phyloP scores from a whole-genome alignment of 345 rosid genomes.

The Eucalyptus dawsonii region DNA sequence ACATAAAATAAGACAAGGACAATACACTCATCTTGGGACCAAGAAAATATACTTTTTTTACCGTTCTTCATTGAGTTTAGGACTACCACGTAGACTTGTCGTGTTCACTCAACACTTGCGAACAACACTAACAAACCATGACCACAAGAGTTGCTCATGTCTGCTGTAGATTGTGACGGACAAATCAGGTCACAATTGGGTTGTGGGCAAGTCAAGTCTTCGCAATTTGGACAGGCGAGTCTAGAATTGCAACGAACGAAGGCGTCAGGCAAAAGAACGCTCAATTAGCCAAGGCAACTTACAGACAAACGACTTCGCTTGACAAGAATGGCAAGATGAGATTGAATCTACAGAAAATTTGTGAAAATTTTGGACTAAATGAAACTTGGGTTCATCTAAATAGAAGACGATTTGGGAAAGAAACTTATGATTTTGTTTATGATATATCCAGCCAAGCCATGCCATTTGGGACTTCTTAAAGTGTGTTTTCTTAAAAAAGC shows the following conservation, averaged over 20 bases:
- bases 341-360: background rate
- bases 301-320: background rate
- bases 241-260: background rate
- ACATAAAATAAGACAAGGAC: background rate
- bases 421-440: too few relatives aligned
- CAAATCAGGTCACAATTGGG: background rate
- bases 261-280: background rate
- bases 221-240: background rate
- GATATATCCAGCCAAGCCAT: background rate
- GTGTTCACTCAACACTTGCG: background rate
- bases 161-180: background rate
- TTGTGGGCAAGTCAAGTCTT: background rate
- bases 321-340: background rate
- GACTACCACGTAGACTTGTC: background rate
- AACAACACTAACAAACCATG: background rate
- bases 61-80: background rate
- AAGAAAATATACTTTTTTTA: background rate
- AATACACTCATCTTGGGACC: background rate
- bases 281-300: background rate
- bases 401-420: background rate
- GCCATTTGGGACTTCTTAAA: background rate
- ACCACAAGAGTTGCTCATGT: background rate
- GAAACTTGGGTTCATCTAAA: background rate
- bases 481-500: too few relatives aligned
- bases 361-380: background rate